A percentile compares a stretch with the other conserved stretches of the same genome.
phyloP scores from a whole-genome alignment of 2,329 filamentous ascomycete species.

The Hypomyces rosellus region DNA sequence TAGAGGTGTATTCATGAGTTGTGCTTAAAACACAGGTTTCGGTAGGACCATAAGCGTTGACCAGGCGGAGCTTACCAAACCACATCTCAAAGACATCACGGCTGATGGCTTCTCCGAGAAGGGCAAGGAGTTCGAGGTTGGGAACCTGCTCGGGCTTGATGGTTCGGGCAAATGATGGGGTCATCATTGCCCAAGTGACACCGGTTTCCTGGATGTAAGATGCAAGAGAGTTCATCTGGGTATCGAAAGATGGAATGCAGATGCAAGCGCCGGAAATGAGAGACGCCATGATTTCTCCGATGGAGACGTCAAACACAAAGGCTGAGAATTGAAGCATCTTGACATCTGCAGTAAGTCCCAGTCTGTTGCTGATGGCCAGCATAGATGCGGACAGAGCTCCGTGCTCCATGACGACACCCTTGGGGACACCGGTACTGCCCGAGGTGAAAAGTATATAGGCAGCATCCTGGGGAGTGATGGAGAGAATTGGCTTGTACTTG shows the following conservation, averaged over 20 bases:
- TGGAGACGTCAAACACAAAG: slow-evolving; percentile 11
- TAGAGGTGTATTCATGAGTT: neutral
- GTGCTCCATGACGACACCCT: slow-evolving; percentile 8
- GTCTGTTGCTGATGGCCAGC: neutral
- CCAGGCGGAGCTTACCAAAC: slow-evolving; percentile 1
- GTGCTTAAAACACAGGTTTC: neutral
- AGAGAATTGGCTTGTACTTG: neutral
- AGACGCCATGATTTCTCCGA: slow-evolving; percentile 8
- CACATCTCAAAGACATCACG: slow-evolving; percentile 8
- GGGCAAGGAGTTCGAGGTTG: neutral
- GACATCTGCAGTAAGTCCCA: neutral
- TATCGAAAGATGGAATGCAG: slow-evolving; percentile 13
- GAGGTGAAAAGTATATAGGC: slow-evolving; percentile 10
- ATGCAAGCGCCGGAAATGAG: slow-evolving; percentile 4
- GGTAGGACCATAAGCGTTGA: slow-evolving; percentile 8
- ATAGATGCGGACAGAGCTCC: neutral
- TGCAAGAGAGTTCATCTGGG: slow-evolving; percentile 4
- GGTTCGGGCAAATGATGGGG: neutral
- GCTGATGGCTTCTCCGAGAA: slow-evolving; percentile 4
- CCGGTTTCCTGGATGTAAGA: neutral
- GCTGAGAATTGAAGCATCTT: slow-evolving; percentile 13
- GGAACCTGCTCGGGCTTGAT: slow-evolving; percentile 2
- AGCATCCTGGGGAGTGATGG: neutral
- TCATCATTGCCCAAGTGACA: neutral
- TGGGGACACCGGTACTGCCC: slow-evolving; percentile 5